Evolutionary conservation across 1,139 yeast genomes (phyloP).

Genomic region (Candida neerlandica): DNA sequence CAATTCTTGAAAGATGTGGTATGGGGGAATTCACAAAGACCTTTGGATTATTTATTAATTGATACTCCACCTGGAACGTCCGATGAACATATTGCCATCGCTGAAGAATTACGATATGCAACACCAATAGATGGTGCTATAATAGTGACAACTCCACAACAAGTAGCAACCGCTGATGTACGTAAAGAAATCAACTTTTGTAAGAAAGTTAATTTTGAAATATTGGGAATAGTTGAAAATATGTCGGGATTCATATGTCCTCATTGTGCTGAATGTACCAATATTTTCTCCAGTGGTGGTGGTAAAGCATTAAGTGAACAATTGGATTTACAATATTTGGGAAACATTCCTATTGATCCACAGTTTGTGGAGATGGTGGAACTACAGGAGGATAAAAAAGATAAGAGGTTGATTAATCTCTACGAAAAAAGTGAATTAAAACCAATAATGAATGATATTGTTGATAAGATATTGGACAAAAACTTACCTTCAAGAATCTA

Average conservation of each 20-base stretch:
- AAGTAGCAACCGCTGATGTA: conserved; percentile 58
- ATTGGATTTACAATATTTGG: conserved; percentile 68
- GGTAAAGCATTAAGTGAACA: conserved; percentile 70
- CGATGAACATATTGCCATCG: conserved; percentile 96
- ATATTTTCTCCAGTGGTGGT: conserved; percentile 94
- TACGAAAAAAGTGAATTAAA: conserved; percentile 40
- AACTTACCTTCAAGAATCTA: conserved; percentile 35
- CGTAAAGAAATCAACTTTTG: conserved; percentile 53
- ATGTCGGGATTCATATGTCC: conserved; percentile 62
- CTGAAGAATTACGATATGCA: conserved; percentile 76
- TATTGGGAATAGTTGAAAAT: conserved; percentile 48
- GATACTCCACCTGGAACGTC: conserved; percentile 99
- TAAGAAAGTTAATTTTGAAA: conserved; percentile 44
- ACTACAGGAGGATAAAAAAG: conserved; percentile 38
- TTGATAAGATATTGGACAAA: conserved; percentile 45
- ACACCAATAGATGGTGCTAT: conserved; percentile 51
- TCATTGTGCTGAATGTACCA: conserved; percentile 86
- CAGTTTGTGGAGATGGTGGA: conserved; percentile 85
- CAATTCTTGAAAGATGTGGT: conserved; percentile 89
- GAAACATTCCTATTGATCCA: conserved; percentile 92
- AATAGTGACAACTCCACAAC: conserved; percentile 53
- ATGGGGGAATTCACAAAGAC: conserved; percentile 68
- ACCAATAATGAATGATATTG: conserved; percentile 55
- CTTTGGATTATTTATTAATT: conserved; percentile 77
- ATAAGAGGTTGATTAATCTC: conserved; percentile 33